Percentiles rank a stretch among this genome's conserved stretches.
phyloP scores from a whole-genome alignment of 208 protist species.

The Acanthamoeba sp. region DNA sequence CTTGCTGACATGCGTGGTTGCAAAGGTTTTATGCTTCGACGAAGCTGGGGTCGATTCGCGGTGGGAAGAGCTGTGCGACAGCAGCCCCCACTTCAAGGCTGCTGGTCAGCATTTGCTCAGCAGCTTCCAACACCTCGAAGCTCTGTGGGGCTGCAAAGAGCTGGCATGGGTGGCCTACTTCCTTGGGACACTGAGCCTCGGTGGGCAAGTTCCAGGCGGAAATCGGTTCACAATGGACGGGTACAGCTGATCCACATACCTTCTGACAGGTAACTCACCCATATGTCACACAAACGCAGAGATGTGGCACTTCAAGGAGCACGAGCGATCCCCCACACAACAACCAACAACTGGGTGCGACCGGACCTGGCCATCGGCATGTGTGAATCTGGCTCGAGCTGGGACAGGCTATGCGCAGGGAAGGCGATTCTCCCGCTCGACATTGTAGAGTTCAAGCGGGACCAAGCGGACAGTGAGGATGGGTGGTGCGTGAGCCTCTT shows the following conservation, averaged over 20 bases:
- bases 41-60: not conserved
- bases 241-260: not conserved
- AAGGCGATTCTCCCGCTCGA: not conserved
- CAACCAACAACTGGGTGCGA: not conserved
- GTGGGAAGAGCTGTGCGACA: not conserved
- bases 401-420: not conserved
- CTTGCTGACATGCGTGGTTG: not conserved
- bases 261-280: not conserved
- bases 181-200: not conserved
- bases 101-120: not conserved
- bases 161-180: not conserved
- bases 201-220: not conserved
- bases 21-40: not conserved
- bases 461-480: not conserved
- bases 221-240: not conserved
- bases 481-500: not conserved
- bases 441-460: not conserved
- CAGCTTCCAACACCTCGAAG: not conserved
- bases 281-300: not conserved
- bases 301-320: not conserved
- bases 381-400: not conserved
- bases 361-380: not conserved
- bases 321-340: not conserved
- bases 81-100: not conserved
- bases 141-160: not conserved